Evolutionary conservation across 2,329 filamentous ascomycete genomes (phyloP).

Genomic region (Beauveria sp.): DNA sequence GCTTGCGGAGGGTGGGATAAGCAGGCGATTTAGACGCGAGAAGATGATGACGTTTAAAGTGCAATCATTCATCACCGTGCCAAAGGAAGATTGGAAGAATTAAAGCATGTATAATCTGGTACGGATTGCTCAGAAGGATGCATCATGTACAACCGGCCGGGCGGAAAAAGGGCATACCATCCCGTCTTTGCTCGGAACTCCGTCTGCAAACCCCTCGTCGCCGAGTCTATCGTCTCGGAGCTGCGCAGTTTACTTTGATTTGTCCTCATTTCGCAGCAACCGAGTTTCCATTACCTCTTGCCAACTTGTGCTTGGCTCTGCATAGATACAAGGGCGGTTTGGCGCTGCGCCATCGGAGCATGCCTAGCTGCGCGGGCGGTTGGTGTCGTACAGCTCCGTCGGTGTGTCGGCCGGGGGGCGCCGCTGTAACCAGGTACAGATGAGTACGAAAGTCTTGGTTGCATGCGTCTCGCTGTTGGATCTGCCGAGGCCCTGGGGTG

Average conservation of each 20-base stretch:
- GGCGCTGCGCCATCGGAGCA: slow-evolving; percentile 1
- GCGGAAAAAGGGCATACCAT: no score
- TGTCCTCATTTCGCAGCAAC: background rate
- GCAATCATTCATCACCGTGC: background rate
- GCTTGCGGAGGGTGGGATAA: background rate
- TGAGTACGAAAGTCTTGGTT: background rate
- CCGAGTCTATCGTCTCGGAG: background rate
- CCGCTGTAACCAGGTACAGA: background rate
- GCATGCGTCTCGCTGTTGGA: background rate
- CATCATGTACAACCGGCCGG: no score
- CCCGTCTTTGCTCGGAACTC: background rate
- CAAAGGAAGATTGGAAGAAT: background rate
- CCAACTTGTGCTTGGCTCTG: background rate
- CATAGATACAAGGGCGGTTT: background rate
- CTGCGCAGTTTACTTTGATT: background rate
- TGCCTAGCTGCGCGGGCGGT: background rate
- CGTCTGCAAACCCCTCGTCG: background rate
- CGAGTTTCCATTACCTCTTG: slow-evolving; percentile 8
- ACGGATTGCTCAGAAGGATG: no score
- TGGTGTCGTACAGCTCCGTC: slow-evolving; percentile 2
- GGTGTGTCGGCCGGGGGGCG: slow-evolving; percentile 10
- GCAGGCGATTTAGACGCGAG: background rate
- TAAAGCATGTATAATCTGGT: no score
- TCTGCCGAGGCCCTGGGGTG: background rate
- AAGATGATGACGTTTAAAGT: background rate